Evolutionary conservation across 495 filamentous ascomycete species (phyloP), one percentile per base, ranked within the genome.

Genomic region (Daldinia vernicosa): DNA sequence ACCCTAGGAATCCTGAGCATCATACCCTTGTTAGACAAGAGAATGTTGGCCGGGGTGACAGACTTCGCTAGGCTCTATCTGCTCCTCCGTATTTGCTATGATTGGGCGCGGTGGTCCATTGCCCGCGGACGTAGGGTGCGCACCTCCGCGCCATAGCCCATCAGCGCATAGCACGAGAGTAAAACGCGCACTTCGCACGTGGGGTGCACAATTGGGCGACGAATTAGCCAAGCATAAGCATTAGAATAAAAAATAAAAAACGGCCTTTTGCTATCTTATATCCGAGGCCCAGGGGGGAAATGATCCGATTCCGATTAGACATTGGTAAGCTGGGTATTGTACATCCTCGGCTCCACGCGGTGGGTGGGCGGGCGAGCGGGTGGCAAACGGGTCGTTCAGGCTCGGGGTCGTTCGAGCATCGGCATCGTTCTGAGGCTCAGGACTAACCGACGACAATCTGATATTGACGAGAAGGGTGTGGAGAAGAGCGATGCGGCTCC

Each of bases 151-250:
- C 33, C 61, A n/a, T n/a, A n/a, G n/a, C n/a, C n/a, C n/a, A 68
- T 72, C 64, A 69, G 70, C 70, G 60, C 64, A 72, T 67, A 59
- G 70, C 56, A 72, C 65, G 68, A 59, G 40, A 58, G 40, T n/a
- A 50, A 69, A 60, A 67, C 26, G 43, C 58, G 69, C 63, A 67
- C 47, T 45, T 37, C 54, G 67, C 75, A 76, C 75, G 75, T 76
- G 75, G 75, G 74, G 75, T 72, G 69, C 66, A 69, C 66, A 76
- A 75, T 71, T 76, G 72, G 50, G 75, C 75, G 45, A 64, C 64
- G 69, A 71, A 68, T 72, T 52, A 66, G 32, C 58, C 50, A 50
- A 58, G 60, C 67, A 70, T 50, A 60, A 65, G 63, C 32, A 59
- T 33, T n/a, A n/a, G n/a, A n/a, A n/a, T n/a, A n/a, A n/a, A n/a